These are phyloP conservation scores for Malus hybrid DNA, from an alignment of 331 rosid genomes.

Conservation along the genomic window DNA sequence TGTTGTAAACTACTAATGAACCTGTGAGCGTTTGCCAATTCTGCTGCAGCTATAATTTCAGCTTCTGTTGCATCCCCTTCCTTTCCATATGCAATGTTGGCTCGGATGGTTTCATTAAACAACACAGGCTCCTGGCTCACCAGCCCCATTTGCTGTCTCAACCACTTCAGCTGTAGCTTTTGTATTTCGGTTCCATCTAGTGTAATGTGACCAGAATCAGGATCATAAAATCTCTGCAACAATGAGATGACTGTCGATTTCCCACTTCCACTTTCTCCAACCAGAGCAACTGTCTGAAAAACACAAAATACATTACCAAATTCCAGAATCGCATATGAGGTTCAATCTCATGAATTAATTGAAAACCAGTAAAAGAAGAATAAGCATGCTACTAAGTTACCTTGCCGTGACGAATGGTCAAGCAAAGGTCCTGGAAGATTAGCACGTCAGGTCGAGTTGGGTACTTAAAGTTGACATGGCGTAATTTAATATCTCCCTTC, in stretches of 20 bases:
- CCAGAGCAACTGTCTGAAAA: slow-evolving; percentile 38
- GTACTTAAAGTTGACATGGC: slow-evolving; percentile 67
- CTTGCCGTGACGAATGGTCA: slow-evolving; percentile 73
- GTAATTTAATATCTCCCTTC: slow-evolving; percentile 76
- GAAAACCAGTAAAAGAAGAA: background rate
- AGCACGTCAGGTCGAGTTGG: slow-evolving; percentile 72
- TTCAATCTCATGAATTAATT: background rate
- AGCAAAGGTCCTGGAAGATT: slow-evolving; percentile 64
- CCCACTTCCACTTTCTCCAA: slow-evolving; percentile 52
- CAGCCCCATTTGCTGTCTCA: slow-evolving; percentile 42
- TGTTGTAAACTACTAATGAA: slow-evolving; percentile 38
- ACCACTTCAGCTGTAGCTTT: slow-evolving; percentile 32
- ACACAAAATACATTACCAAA: background rate
- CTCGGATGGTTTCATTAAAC: slow-evolving; percentile 37
- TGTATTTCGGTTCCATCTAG: slow-evolving; percentile 38
- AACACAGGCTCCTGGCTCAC: slow-evolving; percentile 53
- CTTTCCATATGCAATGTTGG: slow-evolving; percentile 42
- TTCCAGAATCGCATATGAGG: background rate
- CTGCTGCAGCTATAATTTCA: slow-evolving; percentile 38
- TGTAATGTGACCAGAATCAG: slow-evolving; percentile 32
- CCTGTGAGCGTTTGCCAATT: slow-evolving; percentile 35
- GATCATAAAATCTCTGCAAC: slow-evolving; percentile 38
- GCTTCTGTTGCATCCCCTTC: slow-evolving; percentile 30
- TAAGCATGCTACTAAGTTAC: slow-evolving; percentile 16
- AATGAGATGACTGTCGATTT: slow-evolving; percentile 39